These are phyloP conservation scores for Tetracentron sinense DNA, from an alignment of 164 flowering plant genomes.

Conservation along the genomic window DNA sequence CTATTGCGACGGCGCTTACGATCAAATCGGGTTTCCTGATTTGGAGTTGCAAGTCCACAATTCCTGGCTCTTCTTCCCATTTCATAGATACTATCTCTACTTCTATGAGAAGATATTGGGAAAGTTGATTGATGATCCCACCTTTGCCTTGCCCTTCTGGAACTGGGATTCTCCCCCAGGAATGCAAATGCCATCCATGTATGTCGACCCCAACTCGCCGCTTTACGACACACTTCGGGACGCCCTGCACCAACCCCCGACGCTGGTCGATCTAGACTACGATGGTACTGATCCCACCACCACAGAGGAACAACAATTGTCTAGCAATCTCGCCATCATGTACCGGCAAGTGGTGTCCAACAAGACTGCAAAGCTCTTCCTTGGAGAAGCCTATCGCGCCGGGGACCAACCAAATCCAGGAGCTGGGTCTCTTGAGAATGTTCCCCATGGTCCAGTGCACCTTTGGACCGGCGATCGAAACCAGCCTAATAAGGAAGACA, in stretches of 20 bases:
- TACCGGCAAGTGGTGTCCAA: constrained; percentile 24
- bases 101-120: too few relatives aligned
- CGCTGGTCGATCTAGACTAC: constrained; percentile 18
- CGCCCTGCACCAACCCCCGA: constrained; percentile 22
- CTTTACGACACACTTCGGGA: constrained; percentile 29
- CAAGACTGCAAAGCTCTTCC: constrained; percentile 20
- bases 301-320: background rate
- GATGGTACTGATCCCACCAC: constrained; percentile 4
- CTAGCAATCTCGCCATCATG: constrained; percentile 11
- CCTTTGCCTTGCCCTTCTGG: constrained; percentile 50
- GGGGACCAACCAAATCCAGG: constrained; percentile 30
- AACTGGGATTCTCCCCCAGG: too few relatives aligned
- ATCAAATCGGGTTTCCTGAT: constrained; percentile 39
- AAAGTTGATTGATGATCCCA: constrained; percentile 51
- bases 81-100: too few relatives aligned
- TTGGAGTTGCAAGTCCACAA: constrained; percentile 52
- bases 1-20: too few relatives aligned
- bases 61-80: constrained; percentile 73
- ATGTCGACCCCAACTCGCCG: constrained; percentile 12
- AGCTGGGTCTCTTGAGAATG: too few relatives aligned
- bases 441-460: too few relatives aligned
- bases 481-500: constrained; percentile 53
- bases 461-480: constrained; percentile 32
- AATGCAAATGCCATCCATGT: constrained; percentile 51
- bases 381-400: constrained; percentile 30